Evolutionary conservation across 1,139 yeast species (phyloP), one percentile per base, ranked within the genome.

Genomic region (Saccharomyces hybrid): DNA sequence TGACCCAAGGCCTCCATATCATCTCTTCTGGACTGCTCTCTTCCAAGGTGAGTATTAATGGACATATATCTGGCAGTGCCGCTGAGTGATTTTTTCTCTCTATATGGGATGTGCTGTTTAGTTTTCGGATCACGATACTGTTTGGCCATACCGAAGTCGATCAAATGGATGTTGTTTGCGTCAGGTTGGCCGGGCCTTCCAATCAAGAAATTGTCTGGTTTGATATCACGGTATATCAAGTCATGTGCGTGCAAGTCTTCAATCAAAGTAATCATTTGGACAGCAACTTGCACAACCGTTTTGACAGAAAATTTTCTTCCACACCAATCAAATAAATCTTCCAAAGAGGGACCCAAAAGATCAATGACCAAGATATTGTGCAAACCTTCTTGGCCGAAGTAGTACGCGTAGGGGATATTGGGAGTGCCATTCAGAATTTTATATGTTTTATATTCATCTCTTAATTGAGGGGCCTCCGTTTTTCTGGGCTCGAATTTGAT

Each of bases 61-160:
- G 93, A 83, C 58, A 97, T 97, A 70, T 93, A 93, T 69, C 99
- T 82, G 11, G 99, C 99, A 31, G 99, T 93, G 62, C 99, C 99
- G 31, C 98, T 91, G 65, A 93, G 80, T 66, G 93, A 91, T 74
- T 93, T 93, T 74, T 90, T 89, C 74, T 93, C 99, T 64, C 97
- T 82, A 72, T 93, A 93, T 19, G 98, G 97, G 58, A 93, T 93
- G 71, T 93, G 99, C 69, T 88, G 80, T 72, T 91, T 95, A 46
- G 97, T 88, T 74, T 96, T 83, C 61, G 97, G 96, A 71, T 93
- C 99, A 67, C 98, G 80, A 72, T 84, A 93, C 73, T 90, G 89
- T 70, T 93, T 93, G 57, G 98, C 99, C 72, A 90, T 82, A 32
- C 99, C 99, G 71, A 93, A 93, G 75, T 93, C 99, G 72, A 93